Evolutionary conservation across 2,329 filamentous ascomycete species (phyloP).

Genomic region (Rachicladosporium sp.): DNA sequence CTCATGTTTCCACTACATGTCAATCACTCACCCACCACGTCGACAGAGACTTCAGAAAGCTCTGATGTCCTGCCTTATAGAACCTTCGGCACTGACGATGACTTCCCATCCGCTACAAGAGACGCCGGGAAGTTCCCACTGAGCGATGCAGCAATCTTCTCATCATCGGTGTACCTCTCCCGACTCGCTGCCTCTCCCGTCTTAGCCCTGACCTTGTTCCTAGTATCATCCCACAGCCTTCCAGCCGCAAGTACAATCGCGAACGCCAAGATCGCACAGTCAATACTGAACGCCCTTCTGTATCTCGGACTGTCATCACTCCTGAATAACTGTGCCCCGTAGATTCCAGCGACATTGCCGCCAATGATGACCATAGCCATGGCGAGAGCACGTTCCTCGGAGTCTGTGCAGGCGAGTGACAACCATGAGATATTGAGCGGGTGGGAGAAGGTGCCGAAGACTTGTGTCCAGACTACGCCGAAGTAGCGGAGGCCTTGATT

Average conservation of each 20-base stretch:
- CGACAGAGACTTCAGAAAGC: too few relatives aligned
- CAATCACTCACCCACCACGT: too few relatives aligned
- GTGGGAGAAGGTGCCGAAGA: conserved; percentile 43
- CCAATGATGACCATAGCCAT: conserved; percentile 52
- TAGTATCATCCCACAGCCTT: too few relatives aligned
- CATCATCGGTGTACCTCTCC: too few relatives aligned
- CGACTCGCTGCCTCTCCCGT: too few relatives aligned
- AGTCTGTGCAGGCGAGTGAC: conserved; percentile 43
- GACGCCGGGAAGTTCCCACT: too few relatives aligned
- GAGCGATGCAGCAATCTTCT: too few relatives aligned
- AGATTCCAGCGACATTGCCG: conserved; percentile 49
- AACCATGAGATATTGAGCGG: conserved; percentile 50
- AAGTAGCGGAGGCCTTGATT: conserved; percentile 38
- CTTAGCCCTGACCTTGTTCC: too few relatives aligned
- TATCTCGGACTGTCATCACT: conserved; percentile 40
- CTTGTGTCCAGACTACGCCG: conserved; percentile 45
- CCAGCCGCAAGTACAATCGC: conserved; percentile 28
- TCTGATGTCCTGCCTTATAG: too few relatives aligned
- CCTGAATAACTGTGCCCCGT: conserved; percentile 49
- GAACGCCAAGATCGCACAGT: conserved; percentile 33
- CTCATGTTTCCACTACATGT: too few relatives aligned
- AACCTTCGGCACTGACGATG: too few relatives aligned
- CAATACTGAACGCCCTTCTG: conserved; percentile 38
- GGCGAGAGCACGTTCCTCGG: conserved; percentile 45
- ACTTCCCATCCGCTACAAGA: too few relatives aligned